A percentile compares a stretch with the other conserved stretches of the same genome.
phyloP scores from a whole-genome alignment of 2,329 filamentous ascomycete species.

The Fusarium mangiferae region DNA sequence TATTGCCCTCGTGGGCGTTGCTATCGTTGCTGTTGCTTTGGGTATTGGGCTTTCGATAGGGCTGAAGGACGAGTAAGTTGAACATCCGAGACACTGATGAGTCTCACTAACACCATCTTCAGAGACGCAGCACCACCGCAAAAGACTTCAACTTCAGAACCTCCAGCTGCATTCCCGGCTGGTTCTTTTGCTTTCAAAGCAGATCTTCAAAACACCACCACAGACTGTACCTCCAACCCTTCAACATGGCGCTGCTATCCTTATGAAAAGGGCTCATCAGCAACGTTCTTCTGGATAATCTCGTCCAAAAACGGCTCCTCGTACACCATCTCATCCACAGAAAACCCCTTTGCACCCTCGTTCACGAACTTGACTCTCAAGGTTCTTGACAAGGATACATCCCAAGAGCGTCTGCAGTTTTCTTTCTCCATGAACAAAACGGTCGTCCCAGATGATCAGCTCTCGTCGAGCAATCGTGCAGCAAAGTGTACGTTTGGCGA shows the following conservation, averaged over 20 bases:
- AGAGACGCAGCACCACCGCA: conserved; percentile 2
- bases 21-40: conserved; percentile 50
- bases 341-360: conserved; percentile 65
- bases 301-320: conserved; percentile 49
- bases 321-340: conserved; percentile 65
- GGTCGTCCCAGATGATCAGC: conserved; percentile 58
- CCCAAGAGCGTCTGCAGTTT: conserved; percentile 68
- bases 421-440: conserved; percentile 62
- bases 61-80: conserved; percentile 50
- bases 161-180: conserved; percentile 61
- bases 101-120: neutral
- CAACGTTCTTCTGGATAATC: conserved; percentile 72
- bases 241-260: conserved; percentile 72
- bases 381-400: conserved; percentile 58
- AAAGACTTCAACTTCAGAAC: conserved; percentile 14
- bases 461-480: conserved; percentile 56
- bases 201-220: conserved; percentile 62
- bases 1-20: conserved; percentile 43
- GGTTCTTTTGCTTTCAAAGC: conserved; percentile 72
- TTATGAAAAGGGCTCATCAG: conserved; percentile 54
- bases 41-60: conserved; percentile 55
- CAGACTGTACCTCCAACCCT: conserved; percentile 67
- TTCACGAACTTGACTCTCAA: conserved; percentile 64
- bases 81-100: neutral
- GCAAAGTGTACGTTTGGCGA: conserved; percentile 68